Percentiles rank a stretch among this genome's conserved stretches.
These are phyloP conservation scores for Trichothecium sympodiale DNA, from an alignment of 2,329 filamentous ascomycete species.

Conservation along the genomic window DNA sequence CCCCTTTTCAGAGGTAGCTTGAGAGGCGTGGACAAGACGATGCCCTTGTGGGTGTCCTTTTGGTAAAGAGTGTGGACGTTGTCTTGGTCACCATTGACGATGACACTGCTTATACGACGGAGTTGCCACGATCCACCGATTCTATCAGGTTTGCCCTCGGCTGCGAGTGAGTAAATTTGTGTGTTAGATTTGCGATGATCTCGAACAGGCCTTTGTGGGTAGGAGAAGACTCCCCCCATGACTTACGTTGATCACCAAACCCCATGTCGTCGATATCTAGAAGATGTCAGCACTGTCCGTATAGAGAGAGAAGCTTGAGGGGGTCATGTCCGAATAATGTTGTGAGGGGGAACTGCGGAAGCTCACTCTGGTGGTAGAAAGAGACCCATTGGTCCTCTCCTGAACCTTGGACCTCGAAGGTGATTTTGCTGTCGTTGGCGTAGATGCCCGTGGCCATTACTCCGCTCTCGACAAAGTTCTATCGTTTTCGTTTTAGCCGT, in stretches of 20 bases:
- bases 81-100: constrained; percentile 37
- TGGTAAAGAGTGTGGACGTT: constrained; percentile 39
- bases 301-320: background rate
- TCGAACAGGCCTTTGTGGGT: background rate
- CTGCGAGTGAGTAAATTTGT: constrained; percentile 1
- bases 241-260: constrained; percentile 38
- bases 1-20: constrained; percentile 41
- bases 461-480: constrained; percentile 31
- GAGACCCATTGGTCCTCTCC: constrained; percentile 42
- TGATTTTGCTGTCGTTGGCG: constrained; percentile 40
- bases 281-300: background rate
- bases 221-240: background rate
- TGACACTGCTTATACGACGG: constrained; percentile 46
- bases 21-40: constrained; percentile 46
- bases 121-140: constrained; percentile 50
- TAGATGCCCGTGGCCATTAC: constrained; percentile 38
- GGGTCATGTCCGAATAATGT: background rate
- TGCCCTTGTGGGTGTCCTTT: constrained; percentile 43
- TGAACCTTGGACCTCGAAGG: constrained; percentile 33
- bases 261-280: constrained; percentile 47
- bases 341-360: background rate
- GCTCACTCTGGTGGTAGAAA: constrained; percentile 40
- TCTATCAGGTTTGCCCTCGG: constrained; percentile 45
- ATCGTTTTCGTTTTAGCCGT: background rate
- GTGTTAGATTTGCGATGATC: too few relatives aligned